Evolutionary conservation across 1,284 basidiomycete species (phyloP), one percentile per base, ranked within the genome.

Genomic region (Cryptococcus depauperatus): DNA sequence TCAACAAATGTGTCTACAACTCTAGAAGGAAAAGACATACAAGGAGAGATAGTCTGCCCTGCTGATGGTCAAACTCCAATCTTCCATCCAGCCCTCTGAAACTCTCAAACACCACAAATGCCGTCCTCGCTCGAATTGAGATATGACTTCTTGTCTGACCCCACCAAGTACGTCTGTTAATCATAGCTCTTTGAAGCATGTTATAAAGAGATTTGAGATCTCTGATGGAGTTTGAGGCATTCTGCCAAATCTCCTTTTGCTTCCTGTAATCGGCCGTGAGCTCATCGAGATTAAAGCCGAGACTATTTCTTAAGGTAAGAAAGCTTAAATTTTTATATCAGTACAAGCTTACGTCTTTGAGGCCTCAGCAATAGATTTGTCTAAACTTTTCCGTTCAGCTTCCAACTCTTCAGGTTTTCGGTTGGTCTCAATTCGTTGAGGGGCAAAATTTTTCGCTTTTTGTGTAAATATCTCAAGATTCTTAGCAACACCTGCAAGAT

Each of bases 81-180:
- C 84, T 84, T 40, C 88, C 87, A 51, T 79, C 84, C 71, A 88
- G 90, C 10, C 85, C 86, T 54, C 95, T 85, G 49, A 83, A 79
- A 19, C 80, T 79, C 16, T 96, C 80, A 66, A 93, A 82, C 59
- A 78, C 80, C 18, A 80, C 77, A 74, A 97, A 97, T 35, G 83
- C 79, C n/a, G 65, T 58, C 59, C 85, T 87, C 68, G 88, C 90
- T 5, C 89, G 82, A 21, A 88, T 74, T 9, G 89, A 83, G 51
- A 91, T 90, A 57, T 85, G 83, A 8, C 79, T 76, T 42, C 92
- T 81, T 74, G 95, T 92, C 43, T 84, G 80, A 47, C 84, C 78
- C 93, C 93, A 98, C 55, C 80, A 80, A 10, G 73, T 63, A 46
- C 83, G 68, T 21, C 92, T 85, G 11, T 75, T 61, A 14, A 75